Evolutionary conservation across 495 filamentous ascomycete species (phyloP).

Genomic region (Talaromyces wortmannii): DNA sequence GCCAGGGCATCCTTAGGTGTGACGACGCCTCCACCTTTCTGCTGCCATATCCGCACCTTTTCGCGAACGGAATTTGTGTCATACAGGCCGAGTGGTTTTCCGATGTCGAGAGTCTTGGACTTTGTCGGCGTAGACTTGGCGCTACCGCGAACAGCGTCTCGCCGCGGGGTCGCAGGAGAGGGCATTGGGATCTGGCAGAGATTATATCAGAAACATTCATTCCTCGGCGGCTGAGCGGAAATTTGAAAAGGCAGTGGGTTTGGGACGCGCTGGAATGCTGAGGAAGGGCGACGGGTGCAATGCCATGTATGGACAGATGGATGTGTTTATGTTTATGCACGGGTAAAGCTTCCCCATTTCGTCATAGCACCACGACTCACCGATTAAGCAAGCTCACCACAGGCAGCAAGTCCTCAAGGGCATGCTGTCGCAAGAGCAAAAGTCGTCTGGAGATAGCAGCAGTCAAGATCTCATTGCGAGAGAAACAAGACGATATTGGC

Average conservation of each 20-base stretch:
- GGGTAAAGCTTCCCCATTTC: not conserved
- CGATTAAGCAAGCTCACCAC: not conserved
- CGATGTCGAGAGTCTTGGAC: slow-evolving; percentile 40
- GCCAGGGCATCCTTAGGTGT: slow-evolving; percentile 37
- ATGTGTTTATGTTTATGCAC: not conserved
- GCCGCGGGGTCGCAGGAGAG: slow-evolving; percentile 31
- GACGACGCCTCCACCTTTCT: slow-evolving; percentile 53
- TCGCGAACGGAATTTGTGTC: slow-evolving; percentile 59
- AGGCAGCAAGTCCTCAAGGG: not conserved
- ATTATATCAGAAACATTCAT: slow-evolving; percentile 4
- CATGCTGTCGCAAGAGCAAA: not conserved
- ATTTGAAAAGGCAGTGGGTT: not conserved
- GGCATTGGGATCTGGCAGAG: slow-evolving; percentile 27
- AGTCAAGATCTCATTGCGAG: not conserved
- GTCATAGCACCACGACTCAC: not conserved
- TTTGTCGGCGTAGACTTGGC: slow-evolving; percentile 27
- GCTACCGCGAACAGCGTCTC: slow-evolving; percentile 31
- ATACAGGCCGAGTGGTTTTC: slow-evolving; percentile 39
- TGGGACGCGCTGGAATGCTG: slow-evolving; percentile 1
- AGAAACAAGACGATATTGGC: too few species aligned
- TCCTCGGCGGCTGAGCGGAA: not conserved
- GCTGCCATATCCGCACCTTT: slow-evolving; percentile 70
- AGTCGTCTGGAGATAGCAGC: not conserved
- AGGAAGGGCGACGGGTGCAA: not conserved
- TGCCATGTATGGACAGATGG: not conserved